Evolutionary conservation across 2,329 filamentous ascomycete species (phyloP).

Genomic region (Hypoxylon sp.): DNA sequence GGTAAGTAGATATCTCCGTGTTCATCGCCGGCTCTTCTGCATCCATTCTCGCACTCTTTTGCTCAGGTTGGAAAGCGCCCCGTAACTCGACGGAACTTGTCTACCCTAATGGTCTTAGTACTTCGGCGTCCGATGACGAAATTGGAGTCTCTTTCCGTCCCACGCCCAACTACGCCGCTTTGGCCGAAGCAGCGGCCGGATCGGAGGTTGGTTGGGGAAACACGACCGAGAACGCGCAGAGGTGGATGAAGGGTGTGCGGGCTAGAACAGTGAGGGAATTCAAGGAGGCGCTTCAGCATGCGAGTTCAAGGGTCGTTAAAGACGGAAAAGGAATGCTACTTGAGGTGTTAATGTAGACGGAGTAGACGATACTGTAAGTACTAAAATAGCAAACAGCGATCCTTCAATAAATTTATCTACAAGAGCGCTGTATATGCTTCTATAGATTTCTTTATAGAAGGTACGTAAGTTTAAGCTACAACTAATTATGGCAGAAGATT

Average conservation of each 20-base stretch:
- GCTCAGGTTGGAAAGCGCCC: conserved; percentile 50
- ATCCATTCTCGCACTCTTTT: neutral
- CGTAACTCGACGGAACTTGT: conserved; percentile 48
- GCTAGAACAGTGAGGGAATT: conserved; percentile 42
- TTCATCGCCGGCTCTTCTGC: neutral
- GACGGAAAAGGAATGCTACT: conserved; percentile 47
- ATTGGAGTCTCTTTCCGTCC: conserved; percentile 50
- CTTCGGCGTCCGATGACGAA: conserved; percentile 47
- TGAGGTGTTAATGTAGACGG: conserved; percentile 45
- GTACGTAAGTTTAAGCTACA: neutral
- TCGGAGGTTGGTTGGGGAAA: conserved; percentile 42
- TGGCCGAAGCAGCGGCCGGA: conserved; percentile 49
- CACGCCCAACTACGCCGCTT: conserved; percentile 48
- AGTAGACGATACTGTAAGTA: neutral
- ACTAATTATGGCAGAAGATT: neutral
- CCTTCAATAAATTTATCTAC: neutral
- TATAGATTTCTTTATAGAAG: neutral
- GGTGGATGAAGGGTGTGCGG: conserved; percentile 46
- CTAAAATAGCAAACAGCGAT: neutral
- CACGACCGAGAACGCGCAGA: conserved; percentile 3
- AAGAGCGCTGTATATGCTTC: neutral
- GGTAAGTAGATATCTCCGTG: conserved; percentile 54
- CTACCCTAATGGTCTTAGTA: conserved; percentile 47
- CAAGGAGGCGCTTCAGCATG: conserved; percentile 35
- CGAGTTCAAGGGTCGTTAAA: conserved; percentile 35